Conservation (phyloP, 2,329 filamentous ascomycete species). For the Phaeosphaeriaceae sp. region DNA sequence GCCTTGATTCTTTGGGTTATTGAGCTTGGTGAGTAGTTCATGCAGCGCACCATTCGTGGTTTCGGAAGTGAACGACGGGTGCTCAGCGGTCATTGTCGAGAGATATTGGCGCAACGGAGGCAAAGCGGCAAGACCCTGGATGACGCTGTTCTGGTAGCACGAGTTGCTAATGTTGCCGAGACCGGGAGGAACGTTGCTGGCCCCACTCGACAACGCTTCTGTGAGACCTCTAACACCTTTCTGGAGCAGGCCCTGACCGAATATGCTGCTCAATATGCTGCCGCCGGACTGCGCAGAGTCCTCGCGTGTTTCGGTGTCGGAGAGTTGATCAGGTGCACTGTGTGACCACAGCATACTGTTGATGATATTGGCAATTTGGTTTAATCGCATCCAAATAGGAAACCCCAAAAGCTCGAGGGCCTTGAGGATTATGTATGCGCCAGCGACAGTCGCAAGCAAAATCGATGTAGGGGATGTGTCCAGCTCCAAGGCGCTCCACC, state of each 20-base stretch:
- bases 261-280: constrained; percentile 36
- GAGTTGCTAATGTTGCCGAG: constrained; percentile 93
- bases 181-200: constrained; percentile 59
- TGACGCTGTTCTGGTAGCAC: constrained; percentile 96
- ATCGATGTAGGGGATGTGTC: constrained; percentile 18
- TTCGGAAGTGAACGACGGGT: constrained; percentile 47
- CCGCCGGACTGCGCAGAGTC: constrained; percentile 27
- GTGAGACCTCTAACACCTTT: constrained; percentile 43
- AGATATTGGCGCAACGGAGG: constrained; percentile 73
- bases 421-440: constrained; percentile 38
- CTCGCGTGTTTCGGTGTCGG: constrained; percentile 25
- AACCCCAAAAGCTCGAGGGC: constrained; percentile 36
- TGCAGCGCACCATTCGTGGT: constrained; percentile 64
- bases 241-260: constrained; percentile 48
- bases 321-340: constrained; percentile 7
- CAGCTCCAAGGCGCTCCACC: constrained; percentile 19
- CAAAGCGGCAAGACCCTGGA: constrained; percentile 80
- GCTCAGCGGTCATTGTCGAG: constrained; percentile 31
- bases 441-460: constrained; percentile 27
- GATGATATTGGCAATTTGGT: constrained; percentile 52
- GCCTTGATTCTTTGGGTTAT: constrained; percentile 73
- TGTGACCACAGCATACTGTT: constrained; percentile 11
- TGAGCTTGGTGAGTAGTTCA: constrained; percentile 72
- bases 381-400: constrained; percentile 56
- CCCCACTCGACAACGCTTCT: constrained; percentile 43